A percentile compares a stretch with the other conserved stretches of the same genome.
Conservation (phyloP, 306 rosid species). For the Fragaria nilgerrensis region DNA sequence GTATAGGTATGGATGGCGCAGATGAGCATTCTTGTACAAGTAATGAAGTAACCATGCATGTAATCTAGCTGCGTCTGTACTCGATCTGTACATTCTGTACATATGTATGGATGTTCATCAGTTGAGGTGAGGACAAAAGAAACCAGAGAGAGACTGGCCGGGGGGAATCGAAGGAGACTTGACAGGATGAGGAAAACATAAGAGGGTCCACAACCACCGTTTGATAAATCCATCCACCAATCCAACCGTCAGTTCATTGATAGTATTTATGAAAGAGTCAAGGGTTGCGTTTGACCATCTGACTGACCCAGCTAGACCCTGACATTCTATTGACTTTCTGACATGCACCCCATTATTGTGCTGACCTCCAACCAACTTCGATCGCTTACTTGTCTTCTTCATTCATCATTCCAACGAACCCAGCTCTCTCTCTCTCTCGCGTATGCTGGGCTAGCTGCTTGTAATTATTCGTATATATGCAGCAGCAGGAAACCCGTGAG, state of each 20-base stretch:
- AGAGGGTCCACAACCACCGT: slow-evolving; percentile 52
- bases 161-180: slow-evolving; percentile 3
- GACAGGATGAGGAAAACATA: slow-evolving; percentile 4
- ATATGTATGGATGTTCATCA: background rate
- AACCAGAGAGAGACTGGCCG: background rate
- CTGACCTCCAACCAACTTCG: background rate
- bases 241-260: slow-evolving; percentile 26
- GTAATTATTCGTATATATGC: background rate
- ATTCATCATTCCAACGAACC: background rate
- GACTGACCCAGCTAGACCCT: slow-evolving; percentile 38
- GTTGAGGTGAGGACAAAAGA: background rate
- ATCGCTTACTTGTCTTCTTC: background rate
- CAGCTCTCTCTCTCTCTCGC: background rate
- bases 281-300: slow-evolving; percentile 28
- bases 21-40: background rate
- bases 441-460: background rate
- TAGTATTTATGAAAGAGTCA: slow-evolving; percentile 8
- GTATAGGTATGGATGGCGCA: background rate
- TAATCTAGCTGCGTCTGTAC: too few relatives aligned
- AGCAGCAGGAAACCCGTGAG: background rate
- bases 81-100: background rate
- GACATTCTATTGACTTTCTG: slow-evolving; percentile 49
- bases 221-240: slow-evolving; percentile 22
- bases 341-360: slow-evolving; percentile 17
- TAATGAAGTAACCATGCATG: too few relatives aligned